These are phyloP conservation scores for Zelonia costaricensis DNA, from an alignment of 208 protist genomes.

Conservation along the genomic window DNA sequence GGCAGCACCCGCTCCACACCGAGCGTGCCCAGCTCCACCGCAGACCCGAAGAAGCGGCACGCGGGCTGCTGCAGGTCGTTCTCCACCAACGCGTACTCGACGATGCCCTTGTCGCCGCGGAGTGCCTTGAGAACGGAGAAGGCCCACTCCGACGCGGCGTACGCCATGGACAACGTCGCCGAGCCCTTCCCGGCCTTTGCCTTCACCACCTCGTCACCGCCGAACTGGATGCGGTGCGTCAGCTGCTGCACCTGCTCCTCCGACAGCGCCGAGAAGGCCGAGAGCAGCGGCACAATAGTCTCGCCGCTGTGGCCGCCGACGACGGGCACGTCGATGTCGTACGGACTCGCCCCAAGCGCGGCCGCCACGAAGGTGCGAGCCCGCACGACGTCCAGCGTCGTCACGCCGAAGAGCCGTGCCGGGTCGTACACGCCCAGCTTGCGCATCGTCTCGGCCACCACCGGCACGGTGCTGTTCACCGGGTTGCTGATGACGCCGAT, in stretches of 20 bases:
- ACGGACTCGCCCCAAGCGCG: conserved; percentile 47
- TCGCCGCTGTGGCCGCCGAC: conserved; percentile 94
- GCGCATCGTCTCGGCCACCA: conserved; percentile 91
- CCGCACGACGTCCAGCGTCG: conserved; percentile 88
- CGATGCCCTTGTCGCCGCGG: conserved; percentile 68
- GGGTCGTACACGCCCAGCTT: conserved; percentile 87
- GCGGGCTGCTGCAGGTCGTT: conserved; percentile 38
- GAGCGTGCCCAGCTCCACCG: conserved; percentile 74
- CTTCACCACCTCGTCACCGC: conserved; percentile 88
- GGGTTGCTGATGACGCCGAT: conserved; percentile 95
- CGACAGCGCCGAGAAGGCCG: conserved; percentile 51
- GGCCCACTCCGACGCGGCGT: conserved; percentile 72
- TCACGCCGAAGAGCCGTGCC: conserved; percentile 89
- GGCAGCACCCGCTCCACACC: conserved; percentile 73
- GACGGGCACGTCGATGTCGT: conserved; percentile 83
- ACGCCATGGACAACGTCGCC: conserved; percentile 67
- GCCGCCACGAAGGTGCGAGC: conserved; percentile 82
- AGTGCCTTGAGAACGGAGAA: conserved; percentile 66
- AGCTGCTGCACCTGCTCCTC: conserved; percentile 73
- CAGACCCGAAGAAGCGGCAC: conserved; percentile 81
- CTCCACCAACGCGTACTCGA: conserved; percentile 78
- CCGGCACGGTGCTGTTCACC: conserved; percentile 95
- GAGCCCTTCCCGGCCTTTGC: conserved; percentile 87
- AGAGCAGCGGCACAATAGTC: conserved; percentile 95
- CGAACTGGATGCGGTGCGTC: conserved; percentile 84